Evolutionary conservation across 75 land plant genomes (phyloP).

Genomic region (Larix kaempferi): DNA sequence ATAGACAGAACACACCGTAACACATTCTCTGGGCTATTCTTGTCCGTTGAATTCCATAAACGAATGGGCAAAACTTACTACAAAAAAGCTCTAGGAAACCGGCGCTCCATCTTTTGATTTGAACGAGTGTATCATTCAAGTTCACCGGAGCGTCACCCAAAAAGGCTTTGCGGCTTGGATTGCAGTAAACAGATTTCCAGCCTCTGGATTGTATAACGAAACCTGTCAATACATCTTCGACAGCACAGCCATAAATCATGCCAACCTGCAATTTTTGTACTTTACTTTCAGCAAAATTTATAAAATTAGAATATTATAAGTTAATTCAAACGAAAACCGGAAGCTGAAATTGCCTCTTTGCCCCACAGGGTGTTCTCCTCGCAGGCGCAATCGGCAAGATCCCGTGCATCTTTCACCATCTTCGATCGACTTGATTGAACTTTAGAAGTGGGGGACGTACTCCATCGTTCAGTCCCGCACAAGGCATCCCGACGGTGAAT

Average conservation of each 20-base stretch:
- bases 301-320: too few relatives aligned
- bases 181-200: constrained; percentile 37
- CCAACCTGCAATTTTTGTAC: constrained; percentile 18
- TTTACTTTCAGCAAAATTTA: too few relatives aligned
- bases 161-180: constrained; percentile 34
- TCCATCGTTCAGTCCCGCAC: background rate
- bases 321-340: too few relatives aligned
- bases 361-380: constrained; percentile 3
- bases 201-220: constrained; percentile 37
- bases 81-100: constrained; percentile 29
- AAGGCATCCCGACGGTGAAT: constrained; percentile 15
- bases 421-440: background rate
- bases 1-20: constrained; percentile 20
- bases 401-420: constrained; percentile 14
- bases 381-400: background rate
- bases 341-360: background rate
- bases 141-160: constrained; percentile 32
- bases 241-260: constrained; percentile 37
- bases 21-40: constrained; percentile 15
- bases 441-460: too few relatives aligned
- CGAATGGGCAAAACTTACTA: constrained; percentile 23
- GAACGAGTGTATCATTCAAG: constrained; percentile 25
- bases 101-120: constrained; percentile 33
- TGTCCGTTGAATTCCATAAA: constrained; percentile 12
- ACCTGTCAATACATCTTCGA: constrained; percentile 39